Conservation (phyloP, 805 yeast genomes). For the Saturnispora diversa region DNA sequence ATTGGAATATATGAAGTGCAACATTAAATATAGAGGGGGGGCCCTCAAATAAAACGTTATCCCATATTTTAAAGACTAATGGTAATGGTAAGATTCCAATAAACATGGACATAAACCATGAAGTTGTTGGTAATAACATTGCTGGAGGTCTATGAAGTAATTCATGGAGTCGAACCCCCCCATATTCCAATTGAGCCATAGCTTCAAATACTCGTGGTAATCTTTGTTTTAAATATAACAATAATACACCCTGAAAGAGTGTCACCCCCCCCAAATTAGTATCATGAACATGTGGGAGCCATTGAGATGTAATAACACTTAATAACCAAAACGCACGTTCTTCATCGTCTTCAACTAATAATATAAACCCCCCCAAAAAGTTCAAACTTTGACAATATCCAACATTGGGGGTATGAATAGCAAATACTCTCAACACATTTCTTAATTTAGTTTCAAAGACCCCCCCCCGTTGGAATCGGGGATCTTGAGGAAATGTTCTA, state of each 20-base stretch:
- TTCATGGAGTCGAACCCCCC: constrained; percentile 28
- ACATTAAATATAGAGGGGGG: constrained; percentile 78
- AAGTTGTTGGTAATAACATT: constrained; percentile 83
- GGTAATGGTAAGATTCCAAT: constrained; percentile 88
- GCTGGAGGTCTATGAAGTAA: constrained; percentile 73
- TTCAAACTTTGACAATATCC: constrained; percentile 96
- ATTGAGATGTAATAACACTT: constrained; percentile 77
- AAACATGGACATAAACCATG: constrained; percentile 98
- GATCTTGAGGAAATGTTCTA: constrained; percentile 92
- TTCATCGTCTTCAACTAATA: constrained; percentile 85
- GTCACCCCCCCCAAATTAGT: constrained; percentile 88
- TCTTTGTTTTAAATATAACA: constrained; percentile 78
- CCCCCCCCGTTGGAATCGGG: constrained; percentile 51
- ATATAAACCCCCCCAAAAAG: constrained; percentile 78
- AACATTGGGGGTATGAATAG: constrained; percentile 76
- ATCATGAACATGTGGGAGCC: constrained; percentile 87
- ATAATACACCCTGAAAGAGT: constrained; percentile 87
- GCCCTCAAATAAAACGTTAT: constrained; percentile 87
- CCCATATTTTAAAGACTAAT: constrained; percentile 86
- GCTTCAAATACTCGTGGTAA: constrained; percentile 72
- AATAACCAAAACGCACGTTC: constrained; percentile 94
- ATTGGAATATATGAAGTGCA: constrained; percentile 69
- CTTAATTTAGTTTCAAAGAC: constrained; percentile 61
- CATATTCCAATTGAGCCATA: constrained; percentile 28
- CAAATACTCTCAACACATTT: constrained; percentile 74